Percentiles rank a stretch among this genome's conserved stretches.
Conservation (phyloP, 139 green algal species). For the Pycnococcus provasolii region DNA sequence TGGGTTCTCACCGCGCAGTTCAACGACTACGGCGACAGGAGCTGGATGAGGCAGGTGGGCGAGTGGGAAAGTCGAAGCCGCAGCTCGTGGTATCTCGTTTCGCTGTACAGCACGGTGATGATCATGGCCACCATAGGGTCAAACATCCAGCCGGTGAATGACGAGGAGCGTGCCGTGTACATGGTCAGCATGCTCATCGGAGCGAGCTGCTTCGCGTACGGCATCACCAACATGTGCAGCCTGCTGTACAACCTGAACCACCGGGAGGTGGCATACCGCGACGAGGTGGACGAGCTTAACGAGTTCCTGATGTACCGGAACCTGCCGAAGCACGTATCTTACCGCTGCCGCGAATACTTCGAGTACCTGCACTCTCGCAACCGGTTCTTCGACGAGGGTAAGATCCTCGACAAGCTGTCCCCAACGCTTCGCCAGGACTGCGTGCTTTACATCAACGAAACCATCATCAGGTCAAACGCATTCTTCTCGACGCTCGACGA, state of each 20-base stretch:
- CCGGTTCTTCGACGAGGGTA: conserved; percentile 11
- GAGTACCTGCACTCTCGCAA: conserved; percentile 8
- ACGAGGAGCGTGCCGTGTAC: conserved; percentile 1
- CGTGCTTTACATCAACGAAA: conserved; percentile 1
- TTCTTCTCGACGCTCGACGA: conserved; percentile 14
- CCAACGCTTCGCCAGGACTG: neutral
- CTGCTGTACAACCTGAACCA: conserved; percentile 16
- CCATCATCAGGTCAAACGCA: conserved; percentile 2
- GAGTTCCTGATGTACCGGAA: neutral
- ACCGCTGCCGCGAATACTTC: conserved; percentile 9
- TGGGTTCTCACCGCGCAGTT: conserved; percentile 11
- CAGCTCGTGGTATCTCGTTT: conserved; percentile 9
- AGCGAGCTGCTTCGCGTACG: conserved; percentile 2
- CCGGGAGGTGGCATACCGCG: conserved; percentile 6
- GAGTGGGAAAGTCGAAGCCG: neutral
- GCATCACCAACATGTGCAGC: conserved; percentile 10
- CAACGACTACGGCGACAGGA: neutral
- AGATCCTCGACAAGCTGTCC: conserved; percentile 10
- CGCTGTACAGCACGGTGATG: conserved; percentile 7
- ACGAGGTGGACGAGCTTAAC: conserved; percentile 15
- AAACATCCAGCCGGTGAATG: conserved; percentile 14
- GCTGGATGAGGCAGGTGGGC: neutral
- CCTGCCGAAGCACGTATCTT: conserved; percentile 5
- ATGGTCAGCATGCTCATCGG: conserved; percentile 12
- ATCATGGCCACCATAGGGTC: conserved; percentile 11